Percentiles rank a stretch among this genome's conserved stretches.
phyloP scores from a whole-genome alignment of 2,329 filamentous ascomycete species.

The Capronia coronata region DNA sequence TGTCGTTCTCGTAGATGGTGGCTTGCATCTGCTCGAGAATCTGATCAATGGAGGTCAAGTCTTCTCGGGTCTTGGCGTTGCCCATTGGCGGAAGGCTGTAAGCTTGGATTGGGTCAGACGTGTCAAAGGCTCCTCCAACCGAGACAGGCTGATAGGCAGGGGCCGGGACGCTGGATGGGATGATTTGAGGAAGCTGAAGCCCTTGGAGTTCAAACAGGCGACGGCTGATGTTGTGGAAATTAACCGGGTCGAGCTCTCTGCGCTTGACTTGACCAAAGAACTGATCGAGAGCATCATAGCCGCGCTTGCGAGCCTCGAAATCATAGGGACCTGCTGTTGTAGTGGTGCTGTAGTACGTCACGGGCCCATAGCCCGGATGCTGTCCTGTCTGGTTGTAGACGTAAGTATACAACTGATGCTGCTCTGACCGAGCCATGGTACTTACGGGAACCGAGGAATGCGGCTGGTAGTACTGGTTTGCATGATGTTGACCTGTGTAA shows the following conservation, averaged over 20 bases:
- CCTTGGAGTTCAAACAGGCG: conserved; percentile 76
- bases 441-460: conserved; percentile 23
- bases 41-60: conserved; percentile 87
- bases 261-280: conserved; percentile 93
- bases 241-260: conserved; percentile 77
- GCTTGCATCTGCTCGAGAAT: conserved; percentile 94
- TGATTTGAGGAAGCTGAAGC: conserved; percentile 56
- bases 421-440: not conserved
- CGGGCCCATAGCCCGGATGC: conserved; percentile 56
- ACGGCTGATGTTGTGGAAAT: conserved; percentile 87
- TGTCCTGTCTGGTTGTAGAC: conserved; percentile 51
- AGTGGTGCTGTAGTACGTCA: conserved; percentile 70
- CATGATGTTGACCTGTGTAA: conserved; percentile 28
- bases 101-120: conserved; percentile 58
- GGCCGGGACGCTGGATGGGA: conserved; percentile 41
- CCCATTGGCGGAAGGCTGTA: conserved; percentile 84
- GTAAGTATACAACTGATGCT: conserved; percentile 3
- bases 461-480: conserved; percentile 30
- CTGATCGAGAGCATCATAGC: conserved; percentile 82
- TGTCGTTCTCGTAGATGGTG: conserved; percentile 90
- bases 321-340: conserved; percentile 59
- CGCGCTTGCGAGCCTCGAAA: conserved; percentile 72
- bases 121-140: conserved; percentile 47
- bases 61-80: conserved; percentile 85
- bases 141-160: conserved; percentile 49